These are phyloP conservation scores for Lachnellula suecica DNA, from an alignment of 2,329 filamentous ascomycete species.

Conservation along the genomic window DNA sequence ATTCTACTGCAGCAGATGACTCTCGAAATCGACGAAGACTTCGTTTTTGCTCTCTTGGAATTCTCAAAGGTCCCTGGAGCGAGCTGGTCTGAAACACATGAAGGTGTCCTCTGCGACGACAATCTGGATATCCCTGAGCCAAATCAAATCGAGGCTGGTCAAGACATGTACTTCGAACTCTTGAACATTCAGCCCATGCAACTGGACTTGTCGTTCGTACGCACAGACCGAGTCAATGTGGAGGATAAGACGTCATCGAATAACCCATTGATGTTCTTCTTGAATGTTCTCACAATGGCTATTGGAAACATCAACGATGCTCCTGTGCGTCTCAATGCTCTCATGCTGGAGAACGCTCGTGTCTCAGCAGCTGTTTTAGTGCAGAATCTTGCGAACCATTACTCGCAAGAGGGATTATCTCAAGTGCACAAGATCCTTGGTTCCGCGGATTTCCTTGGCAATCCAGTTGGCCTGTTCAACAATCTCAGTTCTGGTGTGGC, in stretches of 20 bases:
- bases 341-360: constrained; percentile 92
- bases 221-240: constrained; percentile 93
- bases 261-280: constrained; percentile 97
- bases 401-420: constrained; percentile 92
- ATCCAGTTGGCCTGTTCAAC: constrained; percentile 96
- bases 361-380: constrained; percentile 83
- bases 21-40: constrained; percentile 94
- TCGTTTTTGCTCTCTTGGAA: constrained; percentile 93
- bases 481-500: constrained; percentile 96
- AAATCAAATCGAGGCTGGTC: constrained; percentile 76
- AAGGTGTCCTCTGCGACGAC: constrained; percentile 86
- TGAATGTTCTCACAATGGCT: constrained; percentile 98
- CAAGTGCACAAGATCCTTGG: constrained; percentile 97
- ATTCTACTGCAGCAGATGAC: constrained; percentile 97
- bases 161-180: constrained; percentile 97
- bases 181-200: constrained; percentile 98
- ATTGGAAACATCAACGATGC: constrained; percentile 99
- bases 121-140: constrained; percentile 90
- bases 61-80: constrained; percentile 92
- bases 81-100: constrained; percentile 75
- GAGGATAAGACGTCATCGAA: constrained; percentile 88
- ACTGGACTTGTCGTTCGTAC: constrained; percentile 93
- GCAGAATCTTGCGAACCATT: constrained; percentile 88
- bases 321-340: constrained; percentile 86
- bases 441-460: constrained; percentile 95